Evolutionary conservation across 768 basidiomycete species (phyloP).

Genomic region (Kockovaella imperatae): DNA sequence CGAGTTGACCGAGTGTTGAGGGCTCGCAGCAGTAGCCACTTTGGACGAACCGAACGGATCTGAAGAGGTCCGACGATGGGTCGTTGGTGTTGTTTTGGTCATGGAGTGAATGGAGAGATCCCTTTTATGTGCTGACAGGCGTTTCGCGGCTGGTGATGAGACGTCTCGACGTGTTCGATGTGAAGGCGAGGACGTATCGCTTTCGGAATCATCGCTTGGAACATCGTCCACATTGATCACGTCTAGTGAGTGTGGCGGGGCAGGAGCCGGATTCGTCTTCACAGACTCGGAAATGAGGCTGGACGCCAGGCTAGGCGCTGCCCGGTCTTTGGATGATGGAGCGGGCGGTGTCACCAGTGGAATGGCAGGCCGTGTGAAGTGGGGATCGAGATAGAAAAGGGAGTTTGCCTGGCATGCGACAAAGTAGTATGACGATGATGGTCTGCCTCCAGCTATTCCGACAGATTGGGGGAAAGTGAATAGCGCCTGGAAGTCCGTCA

Average conservation of each 20-base stretch:
- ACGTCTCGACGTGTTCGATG: slow-evolving; percentile 3
- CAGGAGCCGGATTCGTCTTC: background rate
- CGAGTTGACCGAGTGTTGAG: slow-evolving; percentile 4
- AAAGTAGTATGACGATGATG: slow-evolving; percentile 96
- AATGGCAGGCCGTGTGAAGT: slow-evolving; percentile 63
- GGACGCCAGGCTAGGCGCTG: background rate
- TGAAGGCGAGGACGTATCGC: slow-evolving; percentile 12
- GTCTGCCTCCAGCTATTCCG: slow-evolving; percentile 92
- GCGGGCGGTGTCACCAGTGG: slow-evolving; percentile 49
- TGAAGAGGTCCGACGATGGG: background rate
- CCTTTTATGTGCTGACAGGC: background rate
- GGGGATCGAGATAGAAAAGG: slow-evolving; percentile 53
- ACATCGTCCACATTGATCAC: slow-evolving; percentile 33
- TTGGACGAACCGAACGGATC: background rate
- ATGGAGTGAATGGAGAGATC: too few relatives aligned
- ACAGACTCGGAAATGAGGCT: background rate
- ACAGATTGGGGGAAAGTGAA: slow-evolving; percentile 93
- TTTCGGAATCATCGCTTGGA: slow-evolving; percentile 19
- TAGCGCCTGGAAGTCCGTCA: slow-evolving; percentile 52
- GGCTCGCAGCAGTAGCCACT: background rate
- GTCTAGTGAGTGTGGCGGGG: slow-evolving; percentile 16
- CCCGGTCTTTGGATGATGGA: background rate
- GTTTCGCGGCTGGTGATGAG: slow-evolving; percentile 4
- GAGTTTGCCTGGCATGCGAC: slow-evolving; percentile 84
- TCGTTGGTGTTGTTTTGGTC: background rate